Base-by-base conservation (phyloP, 1,284 basidiomycete genomes). In the Ustilago shanxiensis region DNA sequence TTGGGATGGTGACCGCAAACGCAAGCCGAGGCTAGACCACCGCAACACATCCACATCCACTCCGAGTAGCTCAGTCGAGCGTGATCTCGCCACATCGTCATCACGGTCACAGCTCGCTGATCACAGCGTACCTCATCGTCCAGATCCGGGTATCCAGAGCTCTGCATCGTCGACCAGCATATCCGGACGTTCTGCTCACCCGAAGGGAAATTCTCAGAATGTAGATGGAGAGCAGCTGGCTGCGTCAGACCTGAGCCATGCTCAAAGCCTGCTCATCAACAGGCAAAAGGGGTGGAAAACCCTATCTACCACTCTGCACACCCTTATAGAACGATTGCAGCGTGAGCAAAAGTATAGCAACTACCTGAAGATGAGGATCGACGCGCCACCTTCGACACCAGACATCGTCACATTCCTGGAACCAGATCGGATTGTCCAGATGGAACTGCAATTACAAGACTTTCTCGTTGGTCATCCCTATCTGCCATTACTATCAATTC, bases 1-100 rank as follows among this genome's bases (percentile, higher is more conserved):
- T 26, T 79, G 65, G 63, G 77, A 79, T 49, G 77, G 71, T 37
- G 74, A 79, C 31, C 66, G 77, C 49, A 79, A 79, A 57, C 59
- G 70, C 22, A 74, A 70, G 47, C 70, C 64, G 0, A 67, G 51
- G 28, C 47, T 61, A 2, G 54, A 58, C 0, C 31, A 14, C 18
- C 47, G 20, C 13, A 2, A 22, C 28, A 29, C 31, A 9, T 47
- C 29, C 28, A 29, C 31, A 9, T 47, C 54, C 14, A 52, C 59
- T 20, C 47, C 45, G 8, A 54, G 47, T 24, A 37, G 37, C 37
- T 47, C 59, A n/a, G 56, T 37, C 16, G 56, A 54, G 35, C 54
- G 31, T 18, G 41, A 20, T 45, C 18, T 28, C 7, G 47, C 47
- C 11, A 49, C 47, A 28, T 49, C 14, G 5, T 49, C 47, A 10